Conservation (phyloP, 345 rosid species). For the Gossypium longicalyx region DNA sequence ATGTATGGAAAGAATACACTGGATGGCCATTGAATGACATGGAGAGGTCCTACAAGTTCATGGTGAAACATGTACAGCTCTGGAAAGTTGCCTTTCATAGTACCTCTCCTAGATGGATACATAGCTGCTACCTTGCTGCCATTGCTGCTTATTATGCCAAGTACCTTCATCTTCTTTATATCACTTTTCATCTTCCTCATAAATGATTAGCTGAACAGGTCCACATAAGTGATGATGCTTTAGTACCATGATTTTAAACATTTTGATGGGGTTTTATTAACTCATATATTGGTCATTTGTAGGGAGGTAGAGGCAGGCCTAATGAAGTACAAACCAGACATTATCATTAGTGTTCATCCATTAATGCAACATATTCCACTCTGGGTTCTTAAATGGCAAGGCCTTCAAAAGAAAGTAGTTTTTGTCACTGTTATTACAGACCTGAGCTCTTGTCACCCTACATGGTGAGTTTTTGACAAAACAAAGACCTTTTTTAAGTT, state of each 20-base stretch:
- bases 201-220: no score
- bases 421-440: conserved; percentile 92
- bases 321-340: conserved; percentile 92
- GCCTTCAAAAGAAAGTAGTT: conserved; percentile 78
- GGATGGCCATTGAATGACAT: conserved; percentile 95
- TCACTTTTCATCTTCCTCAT: not conserved
- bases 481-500: not conserved
- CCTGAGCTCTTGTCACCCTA: conserved; percentile 84
- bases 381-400: conserved; percentile 96
- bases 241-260: no score
- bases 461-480: conserved; percentile 50
- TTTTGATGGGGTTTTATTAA: no score
- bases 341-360: conserved; percentile 94
- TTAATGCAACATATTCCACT: conserved; percentile 94
- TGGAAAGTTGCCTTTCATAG: conserved; percentile 94
- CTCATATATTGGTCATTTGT: not conserved
- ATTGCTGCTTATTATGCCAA: conserved; percentile 94
- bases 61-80: conserved; percentile 89
- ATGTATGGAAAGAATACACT: conserved; percentile 94
- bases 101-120: conserved; percentile 92
- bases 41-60: conserved; percentile 89
- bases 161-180: conserved; percentile 28
- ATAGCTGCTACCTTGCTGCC: conserved; percentile 71
- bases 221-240: not conserved
- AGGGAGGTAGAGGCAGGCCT: conserved; percentile 96